Percentiles rank a stretch among this genome's conserved stretches.
phyloP scores from a whole-genome alignment of 2,329 filamentous ascomycete genomes.

The Colletotrichum filicis region DNA sequence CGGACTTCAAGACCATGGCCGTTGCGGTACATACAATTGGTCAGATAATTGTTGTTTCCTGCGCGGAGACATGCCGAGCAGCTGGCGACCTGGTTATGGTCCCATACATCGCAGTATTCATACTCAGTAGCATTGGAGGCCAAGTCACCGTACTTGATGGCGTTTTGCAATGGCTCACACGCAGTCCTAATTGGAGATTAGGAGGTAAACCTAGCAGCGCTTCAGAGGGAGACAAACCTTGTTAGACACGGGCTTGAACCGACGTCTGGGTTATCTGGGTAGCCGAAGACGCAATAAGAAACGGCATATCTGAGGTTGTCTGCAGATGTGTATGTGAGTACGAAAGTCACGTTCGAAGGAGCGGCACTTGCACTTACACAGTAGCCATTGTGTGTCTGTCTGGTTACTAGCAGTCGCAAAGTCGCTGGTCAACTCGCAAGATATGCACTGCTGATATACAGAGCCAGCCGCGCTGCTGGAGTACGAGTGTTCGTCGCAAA shows the following conservation, averaged over 20 bases:
- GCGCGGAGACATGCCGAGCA: slow-evolving; percentile 61
- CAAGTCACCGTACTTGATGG: slow-evolving; percentile 62
- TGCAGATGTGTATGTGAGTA: slow-evolving; percentile 41
- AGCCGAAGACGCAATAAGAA: slow-evolving; percentile 66
- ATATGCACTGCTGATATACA: slow-evolving; percentile 63
- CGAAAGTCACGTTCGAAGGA: not conserved
- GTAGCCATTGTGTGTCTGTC: slow-evolving; percentile 63
- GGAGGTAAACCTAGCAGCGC: too few species aligned
- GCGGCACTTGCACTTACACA: slow-evolving; percentile 58
- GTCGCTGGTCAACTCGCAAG: slow-evolving; percentile 62
- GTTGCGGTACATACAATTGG: slow-evolving; percentile 46
- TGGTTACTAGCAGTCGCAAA: slow-evolving; percentile 52
- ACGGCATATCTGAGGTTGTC: slow-evolving; percentile 69
- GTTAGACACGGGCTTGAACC: slow-evolving; percentile 62
- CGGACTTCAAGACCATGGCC: too few species aligned
- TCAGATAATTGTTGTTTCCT: slow-evolving; percentile 33
- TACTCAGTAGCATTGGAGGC: slow-evolving; percentile 56
- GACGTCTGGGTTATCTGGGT: slow-evolving; percentile 53
- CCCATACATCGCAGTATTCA: slow-evolving; percentile 66
- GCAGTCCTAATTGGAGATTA: slow-evolving; percentile 49
- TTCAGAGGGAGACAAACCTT: slow-evolving; percentile 49
- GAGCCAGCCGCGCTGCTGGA: slow-evolving; percentile 50
- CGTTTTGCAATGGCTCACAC: slow-evolving; percentile 59
- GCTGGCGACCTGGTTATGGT: slow-evolving; percentile 48
- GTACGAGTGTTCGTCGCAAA: slow-evolving; percentile 57